Evolutionary conservation across 2,329 filamentous ascomycete species (phyloP), one percentile per base, ranked within the genome.

Genomic region (Aspergillus terreus): DNA sequence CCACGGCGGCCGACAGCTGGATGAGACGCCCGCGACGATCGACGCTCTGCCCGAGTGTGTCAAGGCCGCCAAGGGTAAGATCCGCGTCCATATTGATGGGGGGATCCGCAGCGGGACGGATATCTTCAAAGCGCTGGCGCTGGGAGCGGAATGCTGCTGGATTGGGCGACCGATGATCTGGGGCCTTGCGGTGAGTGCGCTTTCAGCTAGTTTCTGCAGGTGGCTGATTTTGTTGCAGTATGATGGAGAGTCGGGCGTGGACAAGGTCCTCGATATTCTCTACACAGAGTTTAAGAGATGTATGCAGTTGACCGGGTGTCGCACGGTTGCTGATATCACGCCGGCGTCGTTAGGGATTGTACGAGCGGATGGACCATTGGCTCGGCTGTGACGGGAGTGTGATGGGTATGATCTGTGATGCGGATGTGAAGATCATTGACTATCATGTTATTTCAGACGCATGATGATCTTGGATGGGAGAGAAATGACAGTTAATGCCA

Each of bases 1-100:
- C 23, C 71, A 72, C 57, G 70, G 70, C 5, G 70, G 70, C 2
- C 49, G 70, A 6, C 70, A 73, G 56, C 57, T 72, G 9, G 64
- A 73, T 52, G 70, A 66, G 21, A 63, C 65, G 0, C 60, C 69
- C 0, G 67, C 70, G 0, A 72, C 71, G 0, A 60, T 73, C 11
- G 70, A 73, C 50, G 69, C 63, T 1, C 57, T 75, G 21, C 56
- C 58, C 7, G 62, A 58, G 4, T 64, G 60, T 56, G 62, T 52
- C 21, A 55, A 58, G 32, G 62, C 63, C 41, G 68, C 59, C 1
- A 58, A 58, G 21, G 69, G 68, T 3, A 60, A 61, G 44, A 71
- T 72, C 15, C 61, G 49, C 19, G 61, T 65, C 23, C 65, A 63
- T 53, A 58, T 71, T 10, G 68, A 70, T 42, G 67, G 68, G 1